Base-by-base conservation (phyloP, 441 rosid species). In the Populus hybrid region DNA sequence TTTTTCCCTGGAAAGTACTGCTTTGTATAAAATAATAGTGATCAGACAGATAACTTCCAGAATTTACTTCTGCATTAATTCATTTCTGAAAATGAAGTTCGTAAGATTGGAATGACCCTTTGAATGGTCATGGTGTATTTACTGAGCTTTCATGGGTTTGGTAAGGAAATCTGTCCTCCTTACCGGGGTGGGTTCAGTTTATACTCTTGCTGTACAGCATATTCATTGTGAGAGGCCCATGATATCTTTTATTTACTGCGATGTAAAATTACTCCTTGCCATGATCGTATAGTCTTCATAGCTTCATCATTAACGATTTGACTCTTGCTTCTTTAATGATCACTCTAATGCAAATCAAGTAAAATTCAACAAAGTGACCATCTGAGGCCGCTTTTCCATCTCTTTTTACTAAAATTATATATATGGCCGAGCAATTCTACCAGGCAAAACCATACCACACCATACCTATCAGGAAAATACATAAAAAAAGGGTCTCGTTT, bases 11-110 rank as follows among this genome's bases (percentile, higher is more conserved):
- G 5, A 4, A 46, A 46, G 40, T 10, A 32, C 23, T 69, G 6
- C 14, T 11, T 40, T 34, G 57, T 78, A 78, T 81, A 74, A 84
- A 77, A 77, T 82, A 73, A 79, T 74, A 69, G 68, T 78, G 90
- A 89, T 81, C 85, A 65, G 92, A 87, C 88, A 82, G 84, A 78
- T 83, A 85, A 64, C 88, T 64, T 61, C 87, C 86, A 21, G 63
- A 86, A 84, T 82, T 85, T 78, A 87, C 84, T 86, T 36, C 78
- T 11, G 78, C 78, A 80, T 73, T 73, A 70, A 81, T 67, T 77
- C 50, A 72, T 80, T 12, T 12, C 20, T 46, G 54, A 82, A 84
- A 78, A 72, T 54, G 79, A 84, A 42, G 18, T 64, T 23, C 16
- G 59, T 59, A 69, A 67, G 28, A 10, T 70, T 70, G 77, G 73